Base-by-base conservation (phyloP, 352 stramenopile genomes). In the Globisporangium middletonii region DNA sequence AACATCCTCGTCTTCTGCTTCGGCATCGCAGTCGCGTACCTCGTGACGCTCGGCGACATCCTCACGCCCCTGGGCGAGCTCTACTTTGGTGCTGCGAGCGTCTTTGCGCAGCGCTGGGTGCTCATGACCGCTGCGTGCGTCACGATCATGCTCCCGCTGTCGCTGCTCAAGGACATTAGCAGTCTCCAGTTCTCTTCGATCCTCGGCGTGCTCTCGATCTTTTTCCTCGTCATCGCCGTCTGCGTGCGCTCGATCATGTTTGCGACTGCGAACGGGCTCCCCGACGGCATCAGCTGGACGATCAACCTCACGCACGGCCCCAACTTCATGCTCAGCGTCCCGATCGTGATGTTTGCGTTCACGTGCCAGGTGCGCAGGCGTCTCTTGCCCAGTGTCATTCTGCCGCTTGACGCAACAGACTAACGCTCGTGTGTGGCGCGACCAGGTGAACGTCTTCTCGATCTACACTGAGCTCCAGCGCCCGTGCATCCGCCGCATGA, bases 321-420 rank as follows among this genome's bases (percentile, higher is more conserved):
- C 19, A 65, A 94, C 53, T 94, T 92, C 38, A 92, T 94, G 79
- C 80, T 94, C 6, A 89, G 81, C 47, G 83, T 94, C 33, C 83
- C 83, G 18, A 92, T 94, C 67, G 79, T 94, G 55, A 94, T 94
- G 83, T 94, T 94, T 59, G 83, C 83, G 19, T 94, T 94, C 65
- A 94, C 83, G n/a, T 91, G 80, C 55, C 83, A 94, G 72, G 78
- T 86, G 71, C 28, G 33, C 26, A 15, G 23, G 16, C n/a, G n/a
- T 47, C 7, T 47, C 2, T 47, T 26, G 16, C 4, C 11, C 16
- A 18, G 11, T 45, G 11, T 43, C 37, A 16, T 15, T 16, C 37
- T 53, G 45, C 2, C 43, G 11, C 13, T 11, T 48, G 43, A 26
- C 3, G 11, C 23, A 23, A 46, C 42, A n/a, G 26, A 27, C 43